These are phyloP conservation scores for Sclerotinia sclerotiorum DNA, from an alignment of 2,329 filamentous ascomycete genomes.

Conservation along the genomic window DNA sequence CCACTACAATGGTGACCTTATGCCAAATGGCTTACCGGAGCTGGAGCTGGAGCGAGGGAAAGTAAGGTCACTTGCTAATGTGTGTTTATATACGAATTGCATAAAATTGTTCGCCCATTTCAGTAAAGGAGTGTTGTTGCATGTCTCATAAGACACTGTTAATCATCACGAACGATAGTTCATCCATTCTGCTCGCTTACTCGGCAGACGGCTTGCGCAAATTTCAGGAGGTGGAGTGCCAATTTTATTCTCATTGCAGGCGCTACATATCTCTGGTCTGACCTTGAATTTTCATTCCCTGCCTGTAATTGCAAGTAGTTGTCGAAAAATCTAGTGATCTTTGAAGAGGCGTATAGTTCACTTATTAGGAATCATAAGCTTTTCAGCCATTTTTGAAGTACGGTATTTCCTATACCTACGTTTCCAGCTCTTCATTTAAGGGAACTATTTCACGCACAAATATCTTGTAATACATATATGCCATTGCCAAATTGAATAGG, in stretches of 20 bases:
- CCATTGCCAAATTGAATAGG: background rate
- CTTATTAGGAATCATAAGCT: background rate
- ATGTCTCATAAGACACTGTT: too few species aligned
- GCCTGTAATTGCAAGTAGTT: background rate
- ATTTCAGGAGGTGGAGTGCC: background rate
- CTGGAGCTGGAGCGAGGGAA: background rate
- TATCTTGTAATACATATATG: background rate
- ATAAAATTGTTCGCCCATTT: background rate
- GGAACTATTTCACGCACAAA: too few species aligned
- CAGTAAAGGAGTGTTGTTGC: too few species aligned
- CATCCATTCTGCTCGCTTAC: background rate
- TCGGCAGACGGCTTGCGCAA: background rate
- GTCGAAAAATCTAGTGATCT: background rate
- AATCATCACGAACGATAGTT: background rate
- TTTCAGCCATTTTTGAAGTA: background rate
- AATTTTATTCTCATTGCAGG: background rate
- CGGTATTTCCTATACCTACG: too few species aligned
- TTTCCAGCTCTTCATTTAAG: too few species aligned
- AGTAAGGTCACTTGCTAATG: background rate
- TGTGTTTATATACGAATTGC: background rate
- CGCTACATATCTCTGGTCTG: background rate
- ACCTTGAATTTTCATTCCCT: background rate
- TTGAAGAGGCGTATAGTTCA: background rate
- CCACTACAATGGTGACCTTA: background rate
- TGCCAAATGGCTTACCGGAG: too few species aligned